Base-by-base conservation (phyloP, 176 grass and related monocot genomes). In the Aegilops longissima region DNA sequence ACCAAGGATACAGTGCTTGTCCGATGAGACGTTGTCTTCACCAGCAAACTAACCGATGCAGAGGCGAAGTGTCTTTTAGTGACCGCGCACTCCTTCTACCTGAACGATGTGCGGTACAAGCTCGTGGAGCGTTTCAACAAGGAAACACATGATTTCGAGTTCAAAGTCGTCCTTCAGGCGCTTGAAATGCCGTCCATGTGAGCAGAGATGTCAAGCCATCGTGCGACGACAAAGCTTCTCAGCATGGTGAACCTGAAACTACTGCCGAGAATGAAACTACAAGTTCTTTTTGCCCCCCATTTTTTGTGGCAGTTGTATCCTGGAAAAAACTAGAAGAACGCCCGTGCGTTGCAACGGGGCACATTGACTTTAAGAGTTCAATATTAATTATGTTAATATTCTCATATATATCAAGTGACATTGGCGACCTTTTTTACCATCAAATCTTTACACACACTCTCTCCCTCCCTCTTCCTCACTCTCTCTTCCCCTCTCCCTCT, bases 71-170 rank as follows among this genome's bases (percentile, higher is more conserved):
- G 83, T 81, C 96, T 98, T 86, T 45, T 94, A 47, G 93, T 92
- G 85, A 92, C 86, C 29, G 88, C 91, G 84, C 96, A 98, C 30
- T 94, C 92, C 2, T 98, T 98, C 84, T 98, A 94, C 88, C 69
- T 98, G 78, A 98, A 95, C 38, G 96, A 95, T 77, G 82, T 78
- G 40, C 66, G 92, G 39, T 98, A 95, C 84, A 95, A 85, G 54
- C 89, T 98, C 29, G 92, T 98, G 1, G 93, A 98, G 84, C 86
- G 83, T 24, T 98, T 98, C 91, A 98, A 98, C 84, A 98, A 92
- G 90, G 80, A 91, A 79, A 89, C 96, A 18, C 73, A 85, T 5
- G 96, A 98, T 8, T 98, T 98, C 80, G 96, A 95, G 78, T 98
- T 98, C 64, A 91, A 86, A 80, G 92, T 91, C 80, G 93, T 94